phyloP scores from a whole-genome alignment of 2,329 filamentous ascomycete species.

The Calonectria crousiana region DNA sequence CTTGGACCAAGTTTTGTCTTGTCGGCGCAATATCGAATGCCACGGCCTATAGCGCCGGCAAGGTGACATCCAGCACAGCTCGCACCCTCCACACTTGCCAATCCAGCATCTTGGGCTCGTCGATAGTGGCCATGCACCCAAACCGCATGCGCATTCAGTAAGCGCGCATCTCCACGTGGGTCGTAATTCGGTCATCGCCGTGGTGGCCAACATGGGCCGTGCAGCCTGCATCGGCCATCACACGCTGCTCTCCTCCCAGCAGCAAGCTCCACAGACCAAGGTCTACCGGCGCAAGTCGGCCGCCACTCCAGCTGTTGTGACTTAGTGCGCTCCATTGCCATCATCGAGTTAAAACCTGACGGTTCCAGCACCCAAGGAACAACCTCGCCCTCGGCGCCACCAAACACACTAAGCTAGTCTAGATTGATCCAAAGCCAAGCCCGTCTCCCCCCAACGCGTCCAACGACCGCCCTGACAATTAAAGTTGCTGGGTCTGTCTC shows the following conservation, averaged over 20 bases:
- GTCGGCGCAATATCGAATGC: constrained; percentile 5
- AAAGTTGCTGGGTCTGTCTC: not conserved
- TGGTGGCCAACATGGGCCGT: constrained; percentile 24
- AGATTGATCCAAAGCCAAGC: constrained; percentile 36
- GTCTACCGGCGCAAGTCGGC: not conserved
- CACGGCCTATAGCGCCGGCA: constrained; percentile 17
- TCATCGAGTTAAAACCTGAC: not conserved
- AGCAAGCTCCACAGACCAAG: constrained; percentile 4
- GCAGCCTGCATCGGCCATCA: constrained; percentile 9
- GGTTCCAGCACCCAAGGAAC: constrained; percentile 9
- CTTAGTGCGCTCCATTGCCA: not conserved
- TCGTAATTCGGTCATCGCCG: constrained; percentile 42
- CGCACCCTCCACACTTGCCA: constrained; percentile 26
- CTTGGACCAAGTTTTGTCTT: constrained; percentile 15
- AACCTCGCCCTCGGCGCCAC: constrained; percentile 21
- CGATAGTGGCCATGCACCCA: constrained; percentile 9
- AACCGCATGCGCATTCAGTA: constrained; percentile 35
- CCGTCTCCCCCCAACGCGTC: constrained; percentile 7
- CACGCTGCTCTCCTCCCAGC: constrained; percentile 3
- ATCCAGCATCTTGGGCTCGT: constrained; percentile 21
- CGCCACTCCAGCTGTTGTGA: not conserved
- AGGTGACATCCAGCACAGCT: constrained; percentile 32
- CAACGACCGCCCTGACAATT: not conserved
- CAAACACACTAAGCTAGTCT: constrained; percentile 20
- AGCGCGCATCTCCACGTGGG: constrained; percentile 44